phyloP scores from a whole-genome alignment of 306 rosid genomes.

The Pterocarpus santalinus region DNA sequence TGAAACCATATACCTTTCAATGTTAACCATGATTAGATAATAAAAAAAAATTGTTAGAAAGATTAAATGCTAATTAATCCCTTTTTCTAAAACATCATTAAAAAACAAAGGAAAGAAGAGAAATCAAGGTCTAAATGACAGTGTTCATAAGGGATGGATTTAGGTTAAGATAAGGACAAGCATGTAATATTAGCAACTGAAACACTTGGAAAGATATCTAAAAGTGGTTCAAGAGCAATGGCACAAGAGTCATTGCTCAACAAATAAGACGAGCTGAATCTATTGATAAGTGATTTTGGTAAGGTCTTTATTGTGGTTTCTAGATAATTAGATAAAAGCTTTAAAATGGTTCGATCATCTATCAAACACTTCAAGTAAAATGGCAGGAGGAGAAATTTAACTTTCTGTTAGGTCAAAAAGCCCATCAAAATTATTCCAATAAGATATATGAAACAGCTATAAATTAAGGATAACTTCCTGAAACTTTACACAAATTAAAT shows the following conservation, averaged over 20 bases:
- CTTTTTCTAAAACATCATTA: conserved; percentile 2
- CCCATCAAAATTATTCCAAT: no score
- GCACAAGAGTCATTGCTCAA: not conserved
- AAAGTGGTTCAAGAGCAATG: conserved; percentile 16
- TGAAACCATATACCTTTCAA: conserved; percentile 46
- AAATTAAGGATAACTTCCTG: not conserved
- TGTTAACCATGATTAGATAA: conserved; percentile 28
- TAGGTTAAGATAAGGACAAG: conserved; percentile 10
- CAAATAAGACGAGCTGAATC: not conserved
- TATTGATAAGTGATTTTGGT: not conserved
- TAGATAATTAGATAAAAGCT: no score
- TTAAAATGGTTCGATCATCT: not conserved
- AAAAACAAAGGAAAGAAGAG: not conserved
- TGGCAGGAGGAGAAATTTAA: not conserved
- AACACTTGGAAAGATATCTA: conserved; percentile 22
- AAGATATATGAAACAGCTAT: no score
- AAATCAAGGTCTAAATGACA: conserved; percentile 33
- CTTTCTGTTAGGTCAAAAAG: not conserved
- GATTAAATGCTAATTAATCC: conserved; percentile 30
- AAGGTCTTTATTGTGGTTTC: no score
- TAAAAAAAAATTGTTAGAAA: not conserved
- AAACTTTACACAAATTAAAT: not conserved
- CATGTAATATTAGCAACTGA: conserved; percentile 14
- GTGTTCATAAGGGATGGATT: conserved; percentile 25
- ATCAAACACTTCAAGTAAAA: not conserved